Evolutionary conservation across 2,329 filamentous ascomycete genomes (phyloP), one percentile per base, ranked within the genome.

Genomic region (Neopestalotiopsis sp.): DNA sequence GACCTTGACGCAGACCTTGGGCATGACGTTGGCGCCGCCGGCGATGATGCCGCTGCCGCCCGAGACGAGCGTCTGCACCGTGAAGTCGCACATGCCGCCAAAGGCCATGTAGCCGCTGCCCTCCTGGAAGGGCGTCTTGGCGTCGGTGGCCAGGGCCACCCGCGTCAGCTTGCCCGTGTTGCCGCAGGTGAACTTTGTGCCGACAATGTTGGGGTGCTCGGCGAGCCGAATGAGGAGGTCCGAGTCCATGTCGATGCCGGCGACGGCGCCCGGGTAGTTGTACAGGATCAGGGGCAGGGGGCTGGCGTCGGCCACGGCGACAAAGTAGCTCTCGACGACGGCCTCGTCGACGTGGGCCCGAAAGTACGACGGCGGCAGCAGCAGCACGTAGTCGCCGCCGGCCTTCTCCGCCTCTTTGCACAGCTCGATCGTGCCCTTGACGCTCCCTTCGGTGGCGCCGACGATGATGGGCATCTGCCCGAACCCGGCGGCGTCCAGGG

Each of bases 161-260:
- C 94, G 90, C 13, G 94, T 95, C 72, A 97, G 87, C 83, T 97
- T 97, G 72, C 94, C 94, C 1, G 93, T 96, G 84, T 94, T 96
- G 72, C 93, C 94, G 79, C 94, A 97, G 56, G 94, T 97, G 85
- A 97, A 97, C 81, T 97, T 97, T 67, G 93, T 95, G 71, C 94
- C 94, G 71, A 94, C 84, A 76, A 97, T 94, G 82, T 97, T 97
- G 72, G 90, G 89, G 82, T 97, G 94, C 78, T 90, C 83, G 59
- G 91, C 92, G 49, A 97, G 88, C 78, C 87, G 88, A 83, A 96
- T 94, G 75, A 97, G 88, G 69, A 95, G 86, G 78, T 97, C 94
- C 69, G 92, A 95, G 85, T 96, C 93, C 89, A 97, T 92, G 80
- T 97, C 94, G 76, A 97, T 92, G 65, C 94, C 94, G 5, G 93